Evolutionary conservation across 768 basidiomycete species (phyloP).

Genomic region (Candolleomyces aberdarensis): DNA sequence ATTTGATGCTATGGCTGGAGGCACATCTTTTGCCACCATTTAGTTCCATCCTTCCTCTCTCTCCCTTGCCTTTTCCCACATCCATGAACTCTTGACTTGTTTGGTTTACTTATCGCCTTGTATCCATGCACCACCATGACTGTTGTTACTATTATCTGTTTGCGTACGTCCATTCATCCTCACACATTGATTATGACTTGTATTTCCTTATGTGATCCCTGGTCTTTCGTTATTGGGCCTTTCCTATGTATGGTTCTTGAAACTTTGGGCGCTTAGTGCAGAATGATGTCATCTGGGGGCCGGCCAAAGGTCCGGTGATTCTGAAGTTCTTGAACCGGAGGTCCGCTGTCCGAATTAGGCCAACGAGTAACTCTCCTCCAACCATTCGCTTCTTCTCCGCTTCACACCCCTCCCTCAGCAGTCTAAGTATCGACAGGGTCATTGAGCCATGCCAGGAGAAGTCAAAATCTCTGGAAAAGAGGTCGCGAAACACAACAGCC

Average conservation of each 20-base stretch:
- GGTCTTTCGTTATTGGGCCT: too few species aligned
- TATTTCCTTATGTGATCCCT: too few species aligned
- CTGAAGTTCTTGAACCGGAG: not conserved
- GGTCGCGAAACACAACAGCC: slow-evolving; percentile 27
- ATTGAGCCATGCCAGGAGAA: slow-evolving; percentile 22
- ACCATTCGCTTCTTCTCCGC: not conserved
- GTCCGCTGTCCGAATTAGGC: not conserved
- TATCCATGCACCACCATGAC: too few species aligned
- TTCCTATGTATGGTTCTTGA: too few species aligned
- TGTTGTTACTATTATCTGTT: too few species aligned
- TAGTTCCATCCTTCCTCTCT: not conserved
- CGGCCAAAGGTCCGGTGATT: too few species aligned
- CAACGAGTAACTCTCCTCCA: too few species aligned
- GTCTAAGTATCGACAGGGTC: too few species aligned
- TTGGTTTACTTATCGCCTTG: not conserved
- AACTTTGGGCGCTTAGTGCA: too few species aligned
- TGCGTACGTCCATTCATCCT: too few species aligned
- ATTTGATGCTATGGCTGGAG: slow-evolving; percentile 15
- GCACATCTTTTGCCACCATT: slow-evolving; percentile 12
- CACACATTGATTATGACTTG: too few species aligned
- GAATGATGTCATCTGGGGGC: too few species aligned
- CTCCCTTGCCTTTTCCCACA: not conserved
- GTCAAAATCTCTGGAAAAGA: slow-evolving; percentile 22
- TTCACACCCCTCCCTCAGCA: not conserved
- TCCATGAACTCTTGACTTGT: not conserved